Conservation (phyloP, 768 basidiomycete genomes). For the Rubroboletus satanas region DNA sequence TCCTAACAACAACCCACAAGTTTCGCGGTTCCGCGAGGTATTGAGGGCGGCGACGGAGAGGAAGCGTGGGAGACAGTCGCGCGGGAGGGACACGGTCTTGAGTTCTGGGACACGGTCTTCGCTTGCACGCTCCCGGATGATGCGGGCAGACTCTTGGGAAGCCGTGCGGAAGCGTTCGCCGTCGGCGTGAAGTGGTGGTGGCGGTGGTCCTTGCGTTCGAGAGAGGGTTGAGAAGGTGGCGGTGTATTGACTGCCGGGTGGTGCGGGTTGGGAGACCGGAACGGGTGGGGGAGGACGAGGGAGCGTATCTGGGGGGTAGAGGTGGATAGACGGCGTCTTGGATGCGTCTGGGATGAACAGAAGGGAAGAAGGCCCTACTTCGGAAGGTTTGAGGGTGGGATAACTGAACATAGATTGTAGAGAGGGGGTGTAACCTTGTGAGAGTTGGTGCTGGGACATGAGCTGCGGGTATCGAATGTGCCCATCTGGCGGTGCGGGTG, state of each 20-base stretch:
- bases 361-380: conserved; percentile 40
- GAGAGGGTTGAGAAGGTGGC: conserved; percentile 27
- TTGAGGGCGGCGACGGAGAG: conserved; percentile 73
- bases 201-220: conserved; percentile 24
- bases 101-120: conserved; percentile 42
- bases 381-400: conserved; percentile 31
- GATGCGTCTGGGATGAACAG: conserved; percentile 40
- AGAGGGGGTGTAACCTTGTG: conserved; percentile 75
- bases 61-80: conserved; percentile 72
- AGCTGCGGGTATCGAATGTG: conserved; percentile 61
- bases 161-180: conserved; percentile 31
- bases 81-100: conserved; percentile 65
- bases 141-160: conserved; percentile 35
- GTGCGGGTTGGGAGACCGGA: conserved; percentile 5
- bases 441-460: conserved; percentile 76
- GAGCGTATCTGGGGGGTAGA: conserved; percentile 35
- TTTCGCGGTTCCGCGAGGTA: conserved; percentile 76
- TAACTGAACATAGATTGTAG: conserved; percentile 68
- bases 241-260: conserved; percentile 16
- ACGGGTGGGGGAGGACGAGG: conserved; percentile 33
- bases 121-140: conserved; percentile 26
- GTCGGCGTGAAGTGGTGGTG: conserved; percentile 23
- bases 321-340: conserved; percentile 17
- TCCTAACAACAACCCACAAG: conserved; percentile 84
- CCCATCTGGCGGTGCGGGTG: conserved; percentile 49